A percentile compares a stretch with the other conserved stretches of the same genome.
Evolutionary conservation across 164 flowering plant species (phyloP).

Genomic region (Hamamelis virginiana): DNA sequence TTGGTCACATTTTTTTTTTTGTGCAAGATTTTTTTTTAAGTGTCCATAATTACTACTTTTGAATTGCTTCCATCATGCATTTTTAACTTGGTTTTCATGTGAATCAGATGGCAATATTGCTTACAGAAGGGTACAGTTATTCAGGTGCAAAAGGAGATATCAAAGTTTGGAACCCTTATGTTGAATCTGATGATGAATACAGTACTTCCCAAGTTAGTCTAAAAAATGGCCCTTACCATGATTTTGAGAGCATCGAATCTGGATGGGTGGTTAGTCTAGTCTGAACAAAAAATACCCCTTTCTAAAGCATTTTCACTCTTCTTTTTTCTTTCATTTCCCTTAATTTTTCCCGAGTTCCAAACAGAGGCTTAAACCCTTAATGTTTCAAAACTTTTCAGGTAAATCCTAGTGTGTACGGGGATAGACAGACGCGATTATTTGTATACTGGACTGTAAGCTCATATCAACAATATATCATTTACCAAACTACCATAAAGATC

Average conservation of each 20-base stretch:
- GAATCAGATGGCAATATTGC: conserved; percentile 33
- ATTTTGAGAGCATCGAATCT: conserved; percentile 35
- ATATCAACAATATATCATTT: not conserved
- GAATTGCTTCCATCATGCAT: too few relatives aligned
- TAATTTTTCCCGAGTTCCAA: too few relatives aligned
- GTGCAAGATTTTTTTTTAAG: too few relatives aligned
- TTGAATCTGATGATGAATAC: conserved; percentile 49
- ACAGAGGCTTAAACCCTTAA: too few relatives aligned
- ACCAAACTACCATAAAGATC: not conserved
- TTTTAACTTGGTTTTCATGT: not conserved
- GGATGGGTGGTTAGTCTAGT: conserved; percentile 55
- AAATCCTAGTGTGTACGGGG: conserved; percentile 56
- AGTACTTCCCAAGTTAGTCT: conserved; percentile 36
- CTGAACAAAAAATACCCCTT: not conserved
- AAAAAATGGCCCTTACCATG: conserved; percentile 29
- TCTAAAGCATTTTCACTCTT: not conserved
- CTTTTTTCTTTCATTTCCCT: not conserved
- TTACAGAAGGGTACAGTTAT: conserved; percentile 37
- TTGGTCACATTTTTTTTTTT: too few relatives aligned
- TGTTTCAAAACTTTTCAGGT: conserved; percentile 52
- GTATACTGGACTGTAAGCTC: conserved; percentile 56
- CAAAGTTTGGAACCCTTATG: conserved; percentile 43
- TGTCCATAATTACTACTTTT: too few relatives aligned
- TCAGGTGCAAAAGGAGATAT: conserved; percentile 48
- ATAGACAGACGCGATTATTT: conserved; percentile 42